Evolutionary conservation across 768 basidiomycete species (phyloP).

Genomic region (Russula olivacea): DNA sequence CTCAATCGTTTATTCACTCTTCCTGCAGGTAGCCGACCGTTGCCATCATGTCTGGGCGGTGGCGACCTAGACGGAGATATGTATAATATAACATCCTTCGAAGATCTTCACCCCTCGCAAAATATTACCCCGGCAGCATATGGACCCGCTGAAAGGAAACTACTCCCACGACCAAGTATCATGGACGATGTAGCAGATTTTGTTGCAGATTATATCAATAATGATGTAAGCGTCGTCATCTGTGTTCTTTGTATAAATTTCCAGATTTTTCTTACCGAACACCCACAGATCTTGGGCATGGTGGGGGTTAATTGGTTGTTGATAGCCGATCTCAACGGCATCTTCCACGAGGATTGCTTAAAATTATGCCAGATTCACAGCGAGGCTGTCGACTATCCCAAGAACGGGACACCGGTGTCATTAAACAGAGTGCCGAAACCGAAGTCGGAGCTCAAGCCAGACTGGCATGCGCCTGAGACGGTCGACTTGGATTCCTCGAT

Average conservation of each 20-base stretch:
- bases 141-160: slow-evolving; percentile 40
- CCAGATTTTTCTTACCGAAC: not conserved
- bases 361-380: slow-evolving; percentile 53
- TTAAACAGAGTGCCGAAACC: slow-evolving; percentile 39
- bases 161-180: slow-evolving; percentile 44
- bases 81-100: slow-evolving; percentile 40
- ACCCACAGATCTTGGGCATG: slow-evolving; percentile 48
- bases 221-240: slow-evolving; percentile 33
- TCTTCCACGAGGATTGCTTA: slow-evolving; percentile 48
- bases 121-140: slow-evolving; percentile 43
- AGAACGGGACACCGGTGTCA: slow-evolving; percentile 38
- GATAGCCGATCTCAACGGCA: slow-evolving; percentile 52
- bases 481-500: slow-evolving; percentile 27
- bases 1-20: not conserved
- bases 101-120: slow-evolving; percentile 28
- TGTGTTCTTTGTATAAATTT: not conserved
- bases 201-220: slow-evolving; percentile 62
- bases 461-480: slow-evolving; percentile 65
- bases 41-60: slow-evolving; percentile 59
- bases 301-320: slow-evolving; percentile 59
- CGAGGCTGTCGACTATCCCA: slow-evolving; percentile 62
- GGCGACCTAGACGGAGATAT: slow-evolving; percentile 66
- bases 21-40: slow-evolving; percentile 46
- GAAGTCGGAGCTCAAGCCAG: slow-evolving; percentile 40
- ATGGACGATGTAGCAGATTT: slow-evolving; percentile 65